These are phyloP conservation scores for Russula lepida DNA, from an alignment of 768 basidiomycete species.

Conservation along the genomic window DNA sequence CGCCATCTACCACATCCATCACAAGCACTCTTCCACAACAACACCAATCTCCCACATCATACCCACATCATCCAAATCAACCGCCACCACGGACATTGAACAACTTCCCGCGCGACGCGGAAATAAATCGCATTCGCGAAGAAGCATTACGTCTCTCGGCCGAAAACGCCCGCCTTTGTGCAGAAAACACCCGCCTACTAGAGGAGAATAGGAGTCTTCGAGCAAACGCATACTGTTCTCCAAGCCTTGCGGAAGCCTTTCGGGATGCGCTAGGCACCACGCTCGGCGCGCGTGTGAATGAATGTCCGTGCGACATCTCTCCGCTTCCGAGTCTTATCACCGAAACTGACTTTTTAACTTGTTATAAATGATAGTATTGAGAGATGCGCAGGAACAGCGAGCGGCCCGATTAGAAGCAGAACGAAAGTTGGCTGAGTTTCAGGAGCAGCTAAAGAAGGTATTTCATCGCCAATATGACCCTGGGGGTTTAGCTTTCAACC, in stretches of 20 bases:
- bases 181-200: constrained; percentile 17
- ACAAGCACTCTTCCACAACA: constrained; percentile 7
- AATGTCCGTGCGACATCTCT: constrained; percentile 4
- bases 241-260: constrained; percentile 17
- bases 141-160: constrained; percentile 16
- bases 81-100: constrained; percentile 2
- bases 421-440: constrained; percentile 42
- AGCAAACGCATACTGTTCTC: constrained; percentile 12
- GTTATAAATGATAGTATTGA: constrained; percentile 8
- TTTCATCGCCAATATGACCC: constrained; percentile 32
- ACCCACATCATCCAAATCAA: constrained; percentile 3
- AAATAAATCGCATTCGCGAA: constrained; percentile 17
- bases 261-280: constrained; percentile 16
- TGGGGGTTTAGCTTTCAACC: background rate
- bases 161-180: constrained; percentile 20
- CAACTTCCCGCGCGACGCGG: constrained; percentile 6
- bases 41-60: constrained; percentile 2
- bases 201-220: constrained; percentile 19
- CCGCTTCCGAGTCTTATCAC: background rate
- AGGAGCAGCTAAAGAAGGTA: constrained; percentile 48
- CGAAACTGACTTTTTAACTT: background rate
- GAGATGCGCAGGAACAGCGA: constrained; percentile 29
- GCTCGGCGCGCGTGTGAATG: constrained; percentile 16
- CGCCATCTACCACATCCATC: constrained; percentile 11
- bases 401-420: constrained; percentile 33